phyloP scores from a whole-genome alignment of 1,139 yeast species.

The Yamadazyma spencermartinsiae region DNA sequence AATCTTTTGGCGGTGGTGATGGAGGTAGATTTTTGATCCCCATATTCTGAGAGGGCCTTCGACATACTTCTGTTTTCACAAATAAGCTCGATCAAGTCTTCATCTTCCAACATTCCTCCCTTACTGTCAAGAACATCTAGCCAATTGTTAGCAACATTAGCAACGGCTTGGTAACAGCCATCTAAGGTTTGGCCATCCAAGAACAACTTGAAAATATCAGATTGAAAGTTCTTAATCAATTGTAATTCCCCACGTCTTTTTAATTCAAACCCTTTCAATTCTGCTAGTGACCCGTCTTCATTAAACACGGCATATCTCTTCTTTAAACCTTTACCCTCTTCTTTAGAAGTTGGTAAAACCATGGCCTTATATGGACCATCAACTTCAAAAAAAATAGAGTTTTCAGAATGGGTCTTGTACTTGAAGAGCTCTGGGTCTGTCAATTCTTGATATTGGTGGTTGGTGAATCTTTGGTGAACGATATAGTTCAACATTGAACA shows the following conservation, averaged over 20 bases:
- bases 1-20: conserved; percentile 92
- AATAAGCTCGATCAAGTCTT: conserved; percentile 89
- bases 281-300: conserved; percentile 91
- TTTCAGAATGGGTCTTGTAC: conserved; percentile 81
- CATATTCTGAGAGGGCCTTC: conserved; percentile 86
- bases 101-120: conserved; percentile 88
- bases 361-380: conserved; percentile 99
- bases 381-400: conserved; percentile 95
- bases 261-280: conserved; percentile 93
- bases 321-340: conserved; percentile 95
- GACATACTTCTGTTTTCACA: conserved; percentile 98
- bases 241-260: conserved; percentile 97
- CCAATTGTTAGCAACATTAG: conserved; percentile 94
- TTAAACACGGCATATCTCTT: conserved; percentile 97
- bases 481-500: conserved; percentile 95
- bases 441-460: conserved; percentile 89
- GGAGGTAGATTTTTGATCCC: conserved; percentile 87
- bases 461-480: conserved; percentile 89
- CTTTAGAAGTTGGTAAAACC: conserved; percentile 96
- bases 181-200: conserved; percentile 80
- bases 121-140: conserved; percentile 86
- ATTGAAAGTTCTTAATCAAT: conserved; percentile 89
- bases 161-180: conserved; percentile 85
- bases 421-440: conserved; percentile 66
- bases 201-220: conserved; percentile 89